These are phyloP conservation scores for Novymonas esmeraldas DNA, from an alignment of 208 protist genomes.

Conservation along the genomic window DNA sequence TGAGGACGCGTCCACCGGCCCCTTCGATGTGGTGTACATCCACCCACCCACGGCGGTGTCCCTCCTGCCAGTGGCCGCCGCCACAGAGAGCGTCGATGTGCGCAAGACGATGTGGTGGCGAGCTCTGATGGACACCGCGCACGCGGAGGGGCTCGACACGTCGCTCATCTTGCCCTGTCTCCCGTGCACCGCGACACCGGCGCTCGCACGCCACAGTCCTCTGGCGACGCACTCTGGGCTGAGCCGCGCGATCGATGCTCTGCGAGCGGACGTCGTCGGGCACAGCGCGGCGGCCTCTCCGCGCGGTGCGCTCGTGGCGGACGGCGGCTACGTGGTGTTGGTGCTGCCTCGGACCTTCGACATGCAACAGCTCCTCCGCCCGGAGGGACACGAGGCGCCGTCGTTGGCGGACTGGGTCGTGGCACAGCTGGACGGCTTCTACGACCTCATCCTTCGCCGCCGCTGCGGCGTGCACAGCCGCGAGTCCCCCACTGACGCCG, in stretches of 20 bases:
- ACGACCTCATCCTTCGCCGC: slow-evolving; percentile 57
- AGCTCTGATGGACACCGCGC: slow-evolving; percentile 1
- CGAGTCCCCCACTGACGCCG: not conserved
- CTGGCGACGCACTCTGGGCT: slow-evolving; percentile 26
- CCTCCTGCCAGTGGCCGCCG: slow-evolving; percentile 15
- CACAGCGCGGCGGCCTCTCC: slow-evolving; percentile 3
- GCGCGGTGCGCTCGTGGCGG: slow-evolving; percentile 18
- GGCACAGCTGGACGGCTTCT: slow-evolving; percentile 57
- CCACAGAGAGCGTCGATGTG: slow-evolving; percentile 2
- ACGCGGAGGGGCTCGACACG: slow-evolving; percentile 12
- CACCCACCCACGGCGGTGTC: slow-evolving; percentile 14
- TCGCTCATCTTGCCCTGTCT: slow-evolving; percentile 22
- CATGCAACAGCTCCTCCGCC: not conserved
- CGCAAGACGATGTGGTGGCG: slow-evolving; percentile 29
- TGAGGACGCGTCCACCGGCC: not conserved
- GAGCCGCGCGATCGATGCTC: slow-evolving; percentile 5
- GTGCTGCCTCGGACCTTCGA: slow-evolving; percentile 69
- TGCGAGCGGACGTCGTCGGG: slow-evolving; percentile 25
- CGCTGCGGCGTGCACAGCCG: slow-evolving; percentile 27
- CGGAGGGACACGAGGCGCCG: not conserved
- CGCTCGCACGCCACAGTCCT: not conserved
- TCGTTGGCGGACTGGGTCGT: slow-evolving; percentile 50
- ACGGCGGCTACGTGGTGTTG: slow-evolving; percentile 44
- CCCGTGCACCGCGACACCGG: slow-evolving; percentile 6
- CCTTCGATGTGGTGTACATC: slow-evolving; percentile 32